These are phyloP conservation scores for Colletotrichum aenigma DNA, from an alignment of 2,329 filamentous ascomycete genomes.

Conservation along the genomic window DNA sequence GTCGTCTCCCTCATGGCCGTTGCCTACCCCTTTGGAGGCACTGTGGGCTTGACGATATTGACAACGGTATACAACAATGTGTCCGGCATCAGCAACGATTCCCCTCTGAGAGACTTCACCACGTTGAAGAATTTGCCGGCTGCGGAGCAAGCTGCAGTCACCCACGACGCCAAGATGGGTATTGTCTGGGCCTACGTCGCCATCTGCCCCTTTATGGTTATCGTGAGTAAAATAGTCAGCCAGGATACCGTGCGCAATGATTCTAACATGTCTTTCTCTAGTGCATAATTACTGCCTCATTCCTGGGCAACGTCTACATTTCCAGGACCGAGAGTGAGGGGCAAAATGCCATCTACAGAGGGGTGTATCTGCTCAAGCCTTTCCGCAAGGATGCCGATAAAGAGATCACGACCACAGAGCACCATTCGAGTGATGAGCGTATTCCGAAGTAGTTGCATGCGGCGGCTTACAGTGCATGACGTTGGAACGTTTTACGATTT, in stretches of 20 bases:
- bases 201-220: conserved; percentile 61
- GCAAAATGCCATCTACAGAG: conserved; percentile 30
- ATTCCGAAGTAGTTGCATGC: not conserved
- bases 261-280: not conserved
- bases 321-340: conserved; percentile 27
- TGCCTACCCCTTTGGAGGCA: conserved; percentile 66
- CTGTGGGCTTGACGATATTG: conserved; percentile 70
- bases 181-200: conserved; percentile 71
- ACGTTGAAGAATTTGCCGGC: conserved; percentile 37
- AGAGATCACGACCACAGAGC: not conserved
- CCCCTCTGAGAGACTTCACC: conserved; percentile 35
- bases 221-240: conserved; percentile 29
- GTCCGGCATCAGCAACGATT: conserved; percentile 28
- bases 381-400: not conserved
- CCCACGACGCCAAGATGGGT: conserved; percentile 53
- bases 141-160: conserved; percentile 38
- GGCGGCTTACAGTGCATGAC: not conserved
- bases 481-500: not conserved
- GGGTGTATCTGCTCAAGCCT: conserved; percentile 30
- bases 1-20: conserved; percentile 66
- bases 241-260: not conserved
- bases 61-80: conserved; percentile 70
- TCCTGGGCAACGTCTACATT: conserved; percentile 38
- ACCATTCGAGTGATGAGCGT: not conserved
- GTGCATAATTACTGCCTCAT: conserved; percentile 29